A percentile compares a stretch with the other conserved stretches of the same genome.
phyloP scores from a whole-genome alignment of 169 alveolate species.

The Eimeria necatrix region DNA sequence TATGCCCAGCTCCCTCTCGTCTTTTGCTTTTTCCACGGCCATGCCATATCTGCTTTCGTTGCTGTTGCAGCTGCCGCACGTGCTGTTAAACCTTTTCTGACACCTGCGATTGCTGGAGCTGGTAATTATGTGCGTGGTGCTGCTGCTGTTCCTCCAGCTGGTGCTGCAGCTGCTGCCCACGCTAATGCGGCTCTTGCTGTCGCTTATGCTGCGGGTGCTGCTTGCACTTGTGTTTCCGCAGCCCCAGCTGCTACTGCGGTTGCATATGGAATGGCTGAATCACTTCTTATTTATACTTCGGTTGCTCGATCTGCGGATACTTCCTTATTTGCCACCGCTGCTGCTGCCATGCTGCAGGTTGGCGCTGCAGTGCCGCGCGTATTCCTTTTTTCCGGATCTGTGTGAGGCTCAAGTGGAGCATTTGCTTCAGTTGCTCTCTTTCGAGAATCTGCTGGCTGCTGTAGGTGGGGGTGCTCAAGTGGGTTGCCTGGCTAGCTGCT shows the following conservation, averaged over 20 bases:
- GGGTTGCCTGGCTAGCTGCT: not conserved
- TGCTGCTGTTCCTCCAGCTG: not conserved
- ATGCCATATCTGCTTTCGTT: no score
- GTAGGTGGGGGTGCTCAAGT: not conserved
- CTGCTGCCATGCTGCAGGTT: not conserved
- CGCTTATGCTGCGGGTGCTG: not conserved
- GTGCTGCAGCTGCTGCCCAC: not conserved
- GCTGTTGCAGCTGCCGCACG: no score
- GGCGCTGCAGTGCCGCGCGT: constrained; percentile 50
- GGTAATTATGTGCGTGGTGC: no score
- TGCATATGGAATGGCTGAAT: not conserved
- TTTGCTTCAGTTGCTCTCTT: not conserved
- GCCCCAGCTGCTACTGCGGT: not conserved
- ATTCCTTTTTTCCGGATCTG: not conserved
- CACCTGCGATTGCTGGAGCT: no score
- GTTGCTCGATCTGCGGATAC: no score
- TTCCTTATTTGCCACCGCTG: no score
- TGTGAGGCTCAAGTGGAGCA: not conserved
- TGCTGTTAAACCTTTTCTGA: no score
- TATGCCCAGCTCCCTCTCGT: no score
- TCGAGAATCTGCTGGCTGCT: not conserved
- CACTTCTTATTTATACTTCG: no score
- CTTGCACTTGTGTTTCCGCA: not conserved
- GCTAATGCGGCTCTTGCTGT: not conserved
- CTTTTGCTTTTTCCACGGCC: no score